phyloP scores from a whole-genome alignment of 257 asterid genomes.

The Linaria vulgaris region DNA sequence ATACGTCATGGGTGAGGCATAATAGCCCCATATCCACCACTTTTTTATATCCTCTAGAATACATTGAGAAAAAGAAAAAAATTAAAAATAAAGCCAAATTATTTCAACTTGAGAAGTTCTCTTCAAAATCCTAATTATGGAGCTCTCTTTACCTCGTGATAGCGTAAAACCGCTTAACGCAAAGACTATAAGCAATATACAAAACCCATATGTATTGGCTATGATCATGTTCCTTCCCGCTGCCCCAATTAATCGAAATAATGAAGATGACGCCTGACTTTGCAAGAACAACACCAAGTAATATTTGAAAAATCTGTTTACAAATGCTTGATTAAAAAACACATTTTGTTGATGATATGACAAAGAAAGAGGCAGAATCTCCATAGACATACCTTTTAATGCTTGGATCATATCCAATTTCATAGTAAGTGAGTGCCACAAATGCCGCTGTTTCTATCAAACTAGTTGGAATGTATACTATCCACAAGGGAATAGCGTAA shows the following conservation, averaged over 20 bases:
- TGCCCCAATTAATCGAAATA: slow-evolving; percentile 51
- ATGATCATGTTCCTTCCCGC: slow-evolving; percentile 50
- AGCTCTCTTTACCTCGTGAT: slow-evolving; percentile 41
- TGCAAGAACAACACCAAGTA: slow-evolving; percentile 39
- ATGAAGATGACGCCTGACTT: slow-evolving; percentile 43
- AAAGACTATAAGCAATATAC: slow-evolving; percentile 32
- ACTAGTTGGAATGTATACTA: slow-evolving; percentile 40
- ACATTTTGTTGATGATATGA: background rate
- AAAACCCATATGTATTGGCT: slow-evolving; percentile 48
- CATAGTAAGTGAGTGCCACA: slow-evolving; percentile 47
- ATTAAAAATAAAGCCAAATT: background rate
- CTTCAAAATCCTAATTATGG: background rate
- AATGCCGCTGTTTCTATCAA: slow-evolving; percentile 34
- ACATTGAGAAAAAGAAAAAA: background rate
- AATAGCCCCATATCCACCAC: slow-evolving; percentile 49
- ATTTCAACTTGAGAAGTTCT: background rate
- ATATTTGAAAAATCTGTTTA: slow-evolving; percentile 50
- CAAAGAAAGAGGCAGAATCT: background rate
- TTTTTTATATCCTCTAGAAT: slow-evolving; percentile 29
- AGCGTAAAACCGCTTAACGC: slow-evolving; percentile 48
- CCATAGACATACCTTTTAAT: slow-evolving; percentile 32
- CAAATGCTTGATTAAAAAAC: background rate
- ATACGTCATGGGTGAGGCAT: slow-evolving; percentile 46
- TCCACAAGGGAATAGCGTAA: slow-evolving; percentile 43
- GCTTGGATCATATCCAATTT: slow-evolving; percentile 50